phyloP scores from a whole-genome alignment of 2,329 filamentous ascomycete species.

The Lasiodiplodia theobromae region DNA sequence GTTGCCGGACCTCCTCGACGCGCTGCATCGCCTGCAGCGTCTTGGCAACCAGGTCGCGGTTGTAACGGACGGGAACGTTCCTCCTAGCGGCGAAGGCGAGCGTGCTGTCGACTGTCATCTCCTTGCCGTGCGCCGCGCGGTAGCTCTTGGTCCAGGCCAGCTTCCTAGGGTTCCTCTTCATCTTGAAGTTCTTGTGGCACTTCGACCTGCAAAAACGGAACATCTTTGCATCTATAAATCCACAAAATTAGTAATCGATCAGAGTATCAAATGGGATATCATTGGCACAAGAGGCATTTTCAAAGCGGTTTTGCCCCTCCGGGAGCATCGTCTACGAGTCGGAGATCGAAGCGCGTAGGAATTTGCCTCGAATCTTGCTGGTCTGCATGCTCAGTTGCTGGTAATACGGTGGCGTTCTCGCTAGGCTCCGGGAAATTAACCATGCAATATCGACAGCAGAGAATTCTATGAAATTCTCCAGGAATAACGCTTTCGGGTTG shows the following conservation, averaged over 20 bases:
- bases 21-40: conserved; percentile 93
- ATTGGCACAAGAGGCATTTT: conserved; percentile 2
- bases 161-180: conserved; percentile 97
- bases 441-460: background rate
- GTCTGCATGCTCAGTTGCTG: background rate
- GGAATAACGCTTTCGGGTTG: background rate
- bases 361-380: background rate
- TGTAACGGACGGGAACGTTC: conserved; percentile 95
- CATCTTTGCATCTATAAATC: conserved; percentile 54
- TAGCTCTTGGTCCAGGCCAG: conserved; percentile 97
- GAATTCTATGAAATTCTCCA: background rate
- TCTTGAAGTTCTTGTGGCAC: conserved; percentile 81
- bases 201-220: conserved; percentile 71
- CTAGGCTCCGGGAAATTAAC: background rate
- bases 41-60: conserved; percentile 86
- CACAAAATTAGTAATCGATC: background rate
- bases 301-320: background rate
- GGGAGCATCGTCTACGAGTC: background rate
- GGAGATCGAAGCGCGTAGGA: background rate
- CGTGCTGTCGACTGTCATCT: conserved; percentile 82
- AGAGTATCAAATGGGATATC: background rate
- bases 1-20: conserved; percentile 81
- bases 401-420: background rate
- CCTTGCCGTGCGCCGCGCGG: conserved; percentile 78
- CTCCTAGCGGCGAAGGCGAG: conserved; percentile 90